Conservation (phyloP, 495 filamentous ascomycete genomes). For the Neurospora sublineolata region DNA sequence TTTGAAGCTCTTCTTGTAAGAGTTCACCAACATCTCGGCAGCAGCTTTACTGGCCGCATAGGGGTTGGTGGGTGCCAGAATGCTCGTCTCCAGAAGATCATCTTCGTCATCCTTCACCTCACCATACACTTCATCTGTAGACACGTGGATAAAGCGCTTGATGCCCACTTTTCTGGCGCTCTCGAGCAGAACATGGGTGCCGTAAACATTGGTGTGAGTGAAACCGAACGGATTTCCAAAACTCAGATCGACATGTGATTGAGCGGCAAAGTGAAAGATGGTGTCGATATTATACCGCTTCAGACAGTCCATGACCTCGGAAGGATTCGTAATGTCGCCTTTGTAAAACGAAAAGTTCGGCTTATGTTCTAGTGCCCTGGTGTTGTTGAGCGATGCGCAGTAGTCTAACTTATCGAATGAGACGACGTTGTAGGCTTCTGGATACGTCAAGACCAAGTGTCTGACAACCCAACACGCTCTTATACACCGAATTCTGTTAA, state of each 20-base stretch:
- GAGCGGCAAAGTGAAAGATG: conserved; percentile 66
- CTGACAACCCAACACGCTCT: conserved; percentile 62
- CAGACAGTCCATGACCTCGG: conserved; percentile 48
- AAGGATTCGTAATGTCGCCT: conserved; percentile 54
- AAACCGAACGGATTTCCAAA: conserved; percentile 64
- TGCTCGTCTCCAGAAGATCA: conserved; percentile 49
- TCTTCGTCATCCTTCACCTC: conserved; percentile 52
- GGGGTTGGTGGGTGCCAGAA: conserved; percentile 61
- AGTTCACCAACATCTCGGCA: conserved; percentile 69
- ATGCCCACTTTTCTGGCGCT: conserved; percentile 51
- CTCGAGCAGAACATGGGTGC: conserved; percentile 63
- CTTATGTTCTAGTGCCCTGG: conserved; percentile 42
- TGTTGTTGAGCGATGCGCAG: conserved; percentile 62
- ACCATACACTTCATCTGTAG: conserved; percentile 70
- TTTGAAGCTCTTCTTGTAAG: conserved; percentile 61
- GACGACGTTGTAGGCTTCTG: conserved; percentile 56
- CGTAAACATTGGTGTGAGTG: conserved; percentile 59
- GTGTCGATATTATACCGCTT: conserved; percentile 56
- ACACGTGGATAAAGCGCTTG: conserved; percentile 58
- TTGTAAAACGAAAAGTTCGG: conserved; percentile 66
- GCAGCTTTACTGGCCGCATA: conserved; percentile 70
- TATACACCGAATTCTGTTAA: conserved; percentile 4
- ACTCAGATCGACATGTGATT: conserved; percentile 61
- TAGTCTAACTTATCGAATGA: conserved; percentile 72
- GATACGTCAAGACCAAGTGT: conserved; percentile 55